Evolutionary conservation across 768 basidiomycete genomes (phyloP), one percentile per base, ranked within the genome.

Genomic region (Daedaleopsis nitida): DNA sequence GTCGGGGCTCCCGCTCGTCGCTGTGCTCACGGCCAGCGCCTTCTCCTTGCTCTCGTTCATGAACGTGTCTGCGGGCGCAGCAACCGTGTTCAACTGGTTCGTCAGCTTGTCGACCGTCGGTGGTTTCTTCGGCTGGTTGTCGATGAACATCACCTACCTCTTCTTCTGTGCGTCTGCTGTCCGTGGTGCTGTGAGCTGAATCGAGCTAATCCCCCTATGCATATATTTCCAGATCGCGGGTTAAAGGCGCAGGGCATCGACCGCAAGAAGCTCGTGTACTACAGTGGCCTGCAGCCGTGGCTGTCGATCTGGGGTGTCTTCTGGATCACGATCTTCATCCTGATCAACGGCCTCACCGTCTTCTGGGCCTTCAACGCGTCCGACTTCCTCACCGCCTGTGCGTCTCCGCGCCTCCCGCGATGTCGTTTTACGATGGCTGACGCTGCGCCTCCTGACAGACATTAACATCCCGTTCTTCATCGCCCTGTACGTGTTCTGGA

Each of bases 111-210:
- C 82, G 3, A 84, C 88, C 12, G 83, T 87, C 37, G 85, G 82
- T 45, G 87, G 88, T 8, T 88, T 90, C 76, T 78, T 87, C 65
- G 77, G 82, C 50, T 91, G 89, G 89, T 78, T 80, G 61, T 70
- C 81, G 38, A 85, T 90, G 72, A 88, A 88, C 71, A 58, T 89
- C 32, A 90, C 90, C 16, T 94, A 88, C 75, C 68, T 90, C 56
- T 83, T 76, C 73, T 92, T 88, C 79, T 82, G 87, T 86, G 63
- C 64, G 86, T 77, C 49, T 16, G 32, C 57, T 50, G 1, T 7
- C 27, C 7, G 27, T 32, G 3, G 27, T 32, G 27, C 27, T 32
- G 27, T 32, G 27, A 3, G 27, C 27, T 32, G 27, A 32, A 32
- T 7, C 27, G n/a, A n/a, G n/a, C 27, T 32, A 32, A 32, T 32